A percentile compares a stretch with the other conserved stretches of the same genome.
Evolutionary conservation across 2,329 filamentous ascomycete genomes (phyloP).

Genomic region (Nemania diffusa): DNA sequence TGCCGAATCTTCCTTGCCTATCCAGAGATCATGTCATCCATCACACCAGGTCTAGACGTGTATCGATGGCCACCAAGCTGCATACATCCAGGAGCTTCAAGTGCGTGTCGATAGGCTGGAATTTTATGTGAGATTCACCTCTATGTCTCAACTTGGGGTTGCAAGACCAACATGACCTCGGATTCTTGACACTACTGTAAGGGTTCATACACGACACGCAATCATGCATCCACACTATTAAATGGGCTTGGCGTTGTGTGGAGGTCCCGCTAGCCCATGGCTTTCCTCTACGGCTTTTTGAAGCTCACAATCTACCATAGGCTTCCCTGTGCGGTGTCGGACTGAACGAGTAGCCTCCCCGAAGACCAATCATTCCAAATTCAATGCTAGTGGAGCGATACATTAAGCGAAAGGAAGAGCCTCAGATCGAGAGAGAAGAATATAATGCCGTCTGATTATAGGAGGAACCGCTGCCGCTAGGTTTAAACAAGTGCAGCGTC

Average conservation of each 20-base stretch:
- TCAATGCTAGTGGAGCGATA: conserved; percentile 20
- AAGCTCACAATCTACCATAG: conserved; percentile 17
- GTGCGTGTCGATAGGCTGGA: conserved; percentile 32
- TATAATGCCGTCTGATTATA: conserved; percentile 21
- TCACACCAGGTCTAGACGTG: conserved; percentile 22
- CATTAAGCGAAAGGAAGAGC: conserved; percentile 18
- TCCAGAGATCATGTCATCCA: conserved; percentile 32
- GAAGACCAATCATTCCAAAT: conserved; percentile 19
- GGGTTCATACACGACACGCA: conserved; percentile 27
- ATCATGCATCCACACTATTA: conserved; percentile 35
- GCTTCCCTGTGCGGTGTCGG: conserved; percentile 28
- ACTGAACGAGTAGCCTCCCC: conserved; percentile 13
- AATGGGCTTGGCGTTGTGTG: conserved; percentile 35
- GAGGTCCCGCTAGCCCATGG: conserved; percentile 27
- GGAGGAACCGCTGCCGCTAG: conserved; percentile 19
- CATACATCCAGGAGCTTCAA: conserved; percentile 29
- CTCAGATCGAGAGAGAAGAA: conserved; percentile 10
- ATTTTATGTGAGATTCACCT: conserved; percentile 30
- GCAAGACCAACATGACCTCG: conserved; percentile 21
- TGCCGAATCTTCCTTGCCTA: conserved; percentile 26
- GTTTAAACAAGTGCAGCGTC: conserved; percentile 28
- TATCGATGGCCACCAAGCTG: conserved; percentile 29
- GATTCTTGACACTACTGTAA: conserved; percentile 15
- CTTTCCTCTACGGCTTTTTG: conserved; percentile 15
- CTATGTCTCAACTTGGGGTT: conserved; percentile 23